Percentiles rank a stretch among this genome's conserved stretches.
These are phyloP conservation scores for Rhexocercosporidium sp. DNA, from an alignment of 2,329 filamentous ascomycete genomes.

Conservation along the genomic window DNA sequence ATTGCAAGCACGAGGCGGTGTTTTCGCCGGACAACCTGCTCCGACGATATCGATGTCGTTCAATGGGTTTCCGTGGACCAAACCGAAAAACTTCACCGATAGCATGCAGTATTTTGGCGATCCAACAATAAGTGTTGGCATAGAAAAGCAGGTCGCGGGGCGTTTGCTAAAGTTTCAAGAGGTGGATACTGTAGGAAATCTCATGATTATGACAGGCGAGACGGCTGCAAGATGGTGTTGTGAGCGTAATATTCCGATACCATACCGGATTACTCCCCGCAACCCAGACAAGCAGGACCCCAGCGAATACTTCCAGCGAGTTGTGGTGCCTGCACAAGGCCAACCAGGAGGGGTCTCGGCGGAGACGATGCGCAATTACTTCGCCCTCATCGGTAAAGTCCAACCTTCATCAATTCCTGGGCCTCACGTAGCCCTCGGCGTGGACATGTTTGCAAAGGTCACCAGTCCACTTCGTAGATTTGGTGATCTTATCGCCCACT, in stretches of 20 bases:
- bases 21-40: neutral
- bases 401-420: slow-evolving; percentile 58
- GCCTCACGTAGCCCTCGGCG: slow-evolving; percentile 62
- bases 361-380: slow-evolving; percentile 32
- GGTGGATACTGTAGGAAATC: slow-evolving; percentile 50
- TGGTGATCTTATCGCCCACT: slow-evolving; percentile 66
- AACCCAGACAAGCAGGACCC: slow-evolving; percentile 35
- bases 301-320: slow-evolving; percentile 31
- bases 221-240: slow-evolving; percentile 66
- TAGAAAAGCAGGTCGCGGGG: slow-evolving; percentile 28
- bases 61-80: slow-evolving; percentile 17
- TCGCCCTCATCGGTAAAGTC: slow-evolving; percentile 53
- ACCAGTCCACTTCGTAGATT: slow-evolving; percentile 72
- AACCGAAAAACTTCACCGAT: neutral
- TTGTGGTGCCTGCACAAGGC: slow-evolving; percentile 34
- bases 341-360: slow-evolving; percentile 11
- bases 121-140: slow-evolving; percentile 35
- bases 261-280: slow-evolving; percentile 52
- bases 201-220: slow-evolving; percentile 68
- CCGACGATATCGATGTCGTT: slow-evolving; percentile 27
- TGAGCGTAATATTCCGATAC: slow-evolving; percentile 61
- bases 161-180: neutral
- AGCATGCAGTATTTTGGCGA: slow-evolving; percentile 27
- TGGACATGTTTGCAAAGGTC: slow-evolving; percentile 65
- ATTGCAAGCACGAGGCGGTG: slow-evolving; percentile 23